phyloP scores from a whole-genome alignment of 2,329 filamentous ascomycete genomes.

The Tolypocladium nubicola region DNA sequence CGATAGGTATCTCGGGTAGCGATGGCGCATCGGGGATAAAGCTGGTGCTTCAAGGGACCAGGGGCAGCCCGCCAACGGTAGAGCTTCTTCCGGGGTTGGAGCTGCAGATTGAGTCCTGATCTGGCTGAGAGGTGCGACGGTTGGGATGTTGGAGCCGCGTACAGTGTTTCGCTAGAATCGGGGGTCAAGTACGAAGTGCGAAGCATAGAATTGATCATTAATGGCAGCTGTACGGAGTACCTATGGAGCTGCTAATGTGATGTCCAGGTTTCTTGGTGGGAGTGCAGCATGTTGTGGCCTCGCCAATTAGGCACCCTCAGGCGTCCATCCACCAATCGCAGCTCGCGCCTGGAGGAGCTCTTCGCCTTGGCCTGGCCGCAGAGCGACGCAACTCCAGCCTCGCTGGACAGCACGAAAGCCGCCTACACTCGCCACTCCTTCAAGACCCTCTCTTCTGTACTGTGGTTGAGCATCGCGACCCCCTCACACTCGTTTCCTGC shows the following conservation, averaged over 20 bases:
- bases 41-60: slow-evolving; percentile 6
- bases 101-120: slow-evolving; percentile 6
- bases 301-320: too few relatives aligned
- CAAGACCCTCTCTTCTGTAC: not conserved
- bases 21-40: slow-evolving; percentile 3
- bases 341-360: not conserved
- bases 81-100: slow-evolving; percentile 9
- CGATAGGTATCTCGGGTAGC: not conserved
- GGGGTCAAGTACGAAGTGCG: too few relatives aligned
- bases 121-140: not conserved
- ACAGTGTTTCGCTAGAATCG: too few relatives aligned
- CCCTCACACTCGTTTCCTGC: not conserved
- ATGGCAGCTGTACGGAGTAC: too few relatives aligned
- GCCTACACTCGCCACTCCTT: not conserved
- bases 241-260: too few relatives aligned
- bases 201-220: too few relatives aligned
- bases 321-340: not conserved
- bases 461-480: not conserved
- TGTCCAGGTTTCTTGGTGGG: too few relatives aligned
- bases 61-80: slow-evolving; percentile 6
- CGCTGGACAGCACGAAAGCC: not conserved
- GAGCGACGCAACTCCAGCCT: not conserved
- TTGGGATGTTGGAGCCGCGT: too few relatives aligned
- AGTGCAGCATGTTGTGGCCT: too few relatives aligned
- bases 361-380: not conserved